Evolutionary conservation across 805 yeast genomes (phyloP), one percentile per base, ranked within the genome.

Genomic region (Zygosaccharomyces bisporus): DNA sequence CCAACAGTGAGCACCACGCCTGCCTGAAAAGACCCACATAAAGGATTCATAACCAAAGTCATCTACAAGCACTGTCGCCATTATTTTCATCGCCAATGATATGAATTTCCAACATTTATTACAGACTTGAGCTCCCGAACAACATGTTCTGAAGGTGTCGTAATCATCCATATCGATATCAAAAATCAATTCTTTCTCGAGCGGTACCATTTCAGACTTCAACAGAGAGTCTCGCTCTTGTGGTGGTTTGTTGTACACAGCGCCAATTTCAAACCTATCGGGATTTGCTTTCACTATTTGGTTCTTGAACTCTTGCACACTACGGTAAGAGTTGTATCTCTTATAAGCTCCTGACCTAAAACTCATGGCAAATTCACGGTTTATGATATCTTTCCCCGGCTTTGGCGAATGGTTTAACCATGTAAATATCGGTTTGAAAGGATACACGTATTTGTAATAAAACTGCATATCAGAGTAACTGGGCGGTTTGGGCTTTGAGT

Each of bases 1-100:
- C 99, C 99, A 93, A 58, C 98, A 95, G 73, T 93, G 99, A 12
- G 95, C 95, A 65, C 99, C 99, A 76, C 99, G 86, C 73, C 99
- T 84, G 37, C 99, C 99, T 0, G 96, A 88, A 60, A 87, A 93
- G 4, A 91, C 96, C 98, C 98, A 93, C 39, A 93, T 72, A 60
- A 88, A 71, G 64, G 87, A 82, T 47, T 80, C 69, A 63, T 86
- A 90, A 1, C 96, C 98, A 66, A 93, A 93, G 64, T 91, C 98
- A 40, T 87, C 88, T 41, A 78, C 69, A 41, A 93, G 71, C 0
- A 95, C 83, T 1, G 64, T 59, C 48, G 85, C 86, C 47, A 93
- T 69, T 37, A 90, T 78, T 56, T 80, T 76, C 46, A 89, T 78
- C 1, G 97, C 96, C 19, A 90, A 78, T 16, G 83, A 80, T 47